phyloP scores from a whole-genome alignment of 148 eudicot species.

The Rhododendron mucronatum region DNA sequence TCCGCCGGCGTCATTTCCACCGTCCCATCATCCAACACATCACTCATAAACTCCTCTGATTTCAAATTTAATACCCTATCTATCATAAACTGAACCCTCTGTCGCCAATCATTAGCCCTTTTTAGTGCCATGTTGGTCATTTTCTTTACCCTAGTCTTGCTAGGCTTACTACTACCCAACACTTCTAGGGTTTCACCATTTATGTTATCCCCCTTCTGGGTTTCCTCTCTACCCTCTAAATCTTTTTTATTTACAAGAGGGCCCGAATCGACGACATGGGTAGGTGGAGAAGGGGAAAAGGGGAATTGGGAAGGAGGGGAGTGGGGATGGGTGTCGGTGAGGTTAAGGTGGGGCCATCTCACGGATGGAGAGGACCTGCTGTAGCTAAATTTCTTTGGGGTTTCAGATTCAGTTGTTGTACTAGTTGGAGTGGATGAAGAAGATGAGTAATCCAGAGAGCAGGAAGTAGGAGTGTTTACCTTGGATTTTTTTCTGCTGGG shows the following conservation, averaged over 20 bases:
- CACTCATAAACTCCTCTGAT: constrained; percentile 76
- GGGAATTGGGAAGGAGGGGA: constrained; percentile 36
- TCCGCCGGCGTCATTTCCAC: constrained; percentile 91
- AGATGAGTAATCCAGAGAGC: constrained; percentile 30
- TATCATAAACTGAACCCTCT: constrained; percentile 72
- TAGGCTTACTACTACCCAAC: constrained; percentile 37
- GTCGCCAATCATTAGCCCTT: constrained; percentile 89
- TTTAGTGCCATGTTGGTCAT: constrained; percentile 82
- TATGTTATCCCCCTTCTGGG: constrained; percentile 11
- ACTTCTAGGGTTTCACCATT: constrained; percentile 48
- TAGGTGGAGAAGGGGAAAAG: constrained; percentile 14
- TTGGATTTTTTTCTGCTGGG: constrained; percentile 34
- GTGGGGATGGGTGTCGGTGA: constrained; percentile 29
- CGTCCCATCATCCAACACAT: constrained; percentile 65
- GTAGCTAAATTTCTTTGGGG: constrained; percentile 47
- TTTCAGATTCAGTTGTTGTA: constrained; percentile 33
- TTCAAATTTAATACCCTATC: constrained; percentile 63
- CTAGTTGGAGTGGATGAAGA: constrained; percentile 3
- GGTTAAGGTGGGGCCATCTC: constrained; percentile 84
- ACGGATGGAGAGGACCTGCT: constrained; percentile 78
- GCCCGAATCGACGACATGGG: constrained; percentile 16
- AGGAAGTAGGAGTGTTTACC: constrained; percentile 32
- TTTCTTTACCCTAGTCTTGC: constrained; percentile 68
- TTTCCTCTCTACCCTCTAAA: constrained; percentile 22
- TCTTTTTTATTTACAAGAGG: constrained; percentile 11